Conservation (phyloP, 164 flowering plant species). For the Nelumbo lutea region DNA sequence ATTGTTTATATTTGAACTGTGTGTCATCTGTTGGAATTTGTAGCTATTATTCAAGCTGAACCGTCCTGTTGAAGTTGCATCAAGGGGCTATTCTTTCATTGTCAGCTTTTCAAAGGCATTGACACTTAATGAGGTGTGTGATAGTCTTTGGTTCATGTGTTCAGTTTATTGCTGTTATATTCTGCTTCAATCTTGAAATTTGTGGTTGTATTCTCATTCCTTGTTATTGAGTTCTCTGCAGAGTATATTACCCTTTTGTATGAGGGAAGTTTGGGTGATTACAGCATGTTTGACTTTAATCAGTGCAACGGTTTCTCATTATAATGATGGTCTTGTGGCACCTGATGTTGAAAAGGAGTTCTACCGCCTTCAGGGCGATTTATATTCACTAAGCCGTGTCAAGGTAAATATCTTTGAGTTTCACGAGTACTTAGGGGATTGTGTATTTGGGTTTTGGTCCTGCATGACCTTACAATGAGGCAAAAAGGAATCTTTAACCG, state of each 20-base stretch:
- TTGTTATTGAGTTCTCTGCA: constrained; percentile 26
- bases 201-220: constrained; percentile 5
- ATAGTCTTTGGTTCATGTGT: not conserved
- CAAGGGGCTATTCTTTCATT: constrained; percentile 84
- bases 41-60: constrained; percentile 84
- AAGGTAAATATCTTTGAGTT: constrained; percentile 48
- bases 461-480: not conserved
- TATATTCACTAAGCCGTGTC: constrained; percentile 77
- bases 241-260: constrained; percentile 76
- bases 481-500: not conserved
- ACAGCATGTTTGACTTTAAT: constrained; percentile 83
- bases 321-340: constrained; percentile 52
- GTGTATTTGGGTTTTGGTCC: not conserved
- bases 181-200: not conserved
- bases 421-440: not conserved
- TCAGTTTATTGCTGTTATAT: not conserved
- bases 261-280: constrained; percentile 95
- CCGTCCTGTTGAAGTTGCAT: constrained; percentile 92
- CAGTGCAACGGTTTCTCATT: constrained; percentile 54
- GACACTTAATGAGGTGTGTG: constrained; percentile 67
- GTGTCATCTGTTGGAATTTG: constrained; percentile 16
- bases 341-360: constrained; percentile 89
- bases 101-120: constrained; percentile 86
- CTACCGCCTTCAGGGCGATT: constrained; percentile 84
- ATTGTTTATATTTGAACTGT: not conserved